Base-by-base conservation (phyloP, 2,329 filamentous ascomycete species). In the Cercospora janseana region DNA sequence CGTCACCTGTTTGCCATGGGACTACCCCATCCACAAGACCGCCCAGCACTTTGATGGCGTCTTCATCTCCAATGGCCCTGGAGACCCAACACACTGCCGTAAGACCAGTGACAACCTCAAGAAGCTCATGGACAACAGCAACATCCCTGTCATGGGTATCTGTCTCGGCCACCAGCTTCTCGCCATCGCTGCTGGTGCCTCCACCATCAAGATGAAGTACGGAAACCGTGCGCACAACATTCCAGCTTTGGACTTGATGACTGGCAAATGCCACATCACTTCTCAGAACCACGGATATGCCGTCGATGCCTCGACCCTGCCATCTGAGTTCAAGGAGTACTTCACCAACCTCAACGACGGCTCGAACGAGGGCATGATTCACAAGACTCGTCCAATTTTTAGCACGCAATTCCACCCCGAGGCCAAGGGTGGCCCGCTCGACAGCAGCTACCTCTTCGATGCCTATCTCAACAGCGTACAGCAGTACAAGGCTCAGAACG, bases 181-280 rank as follows among this genome's bases (percentile, higher is more conserved):
- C 51, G 92, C 91, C 58, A 81, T 96, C 61, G 90, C 93, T 41
- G 80, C 87, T 52, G 93, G 93, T 57, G 93, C 88, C 47, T 80
- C 83, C 64, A 97, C 93, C 55, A 86, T 94, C 75, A 97, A 97
- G 82, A 83, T 98, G 73, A 97, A 97, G 82, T 98, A 96, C 72
- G 93, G 93, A 67, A 98, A 98, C 81, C 87, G 93, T 62, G 93
- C 91, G 13, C 93, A 97, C 79, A 98, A 98, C 79, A 97, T 97
- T 64, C 93, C 93, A 6, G 90, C 91, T 54, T 78, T 97, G 51
- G 92, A 97, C 69, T 78, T 96, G 70, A 95, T 88, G 54, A 97
- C 92, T 28, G 92, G 93, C 51, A 89, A 92, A 72, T 97, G 93
- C 82, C 92, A 97, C 78, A 97, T 97, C 72, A 97, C 92, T 52